Evolutionary conservation across 1,139 yeast genomes (phyloP).

Genomic region (Taphrina flavorubra): DNA sequence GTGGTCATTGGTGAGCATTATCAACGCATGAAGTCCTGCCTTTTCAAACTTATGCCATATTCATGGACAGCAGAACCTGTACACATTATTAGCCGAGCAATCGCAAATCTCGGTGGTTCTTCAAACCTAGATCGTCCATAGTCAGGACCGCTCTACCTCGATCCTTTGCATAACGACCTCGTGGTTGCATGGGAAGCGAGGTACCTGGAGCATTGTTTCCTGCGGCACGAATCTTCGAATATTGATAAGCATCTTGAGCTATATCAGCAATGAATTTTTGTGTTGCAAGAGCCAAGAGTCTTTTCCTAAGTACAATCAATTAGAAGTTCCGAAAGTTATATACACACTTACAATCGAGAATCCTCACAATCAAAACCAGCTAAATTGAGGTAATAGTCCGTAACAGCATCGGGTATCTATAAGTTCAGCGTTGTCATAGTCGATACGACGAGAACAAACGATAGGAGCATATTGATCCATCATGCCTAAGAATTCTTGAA

Average conservation of each 20-base stretch:
- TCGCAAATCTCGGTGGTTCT: slow-evolving; percentile 17
- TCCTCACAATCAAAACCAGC: slow-evolving; percentile 88
- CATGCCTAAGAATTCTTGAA: slow-evolving; percentile 80
- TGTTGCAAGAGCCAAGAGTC: slow-evolving; percentile 89
- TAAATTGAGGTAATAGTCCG: slow-evolving; percentile 86
- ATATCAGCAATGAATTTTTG: slow-evolving; percentile 93
- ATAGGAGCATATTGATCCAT: slow-evolving; percentile 96
- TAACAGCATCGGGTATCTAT: slow-evolving; percentile 92
- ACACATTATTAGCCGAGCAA: slow-evolving; percentile 1
- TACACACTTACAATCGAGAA: slow-evolving; percentile 58
- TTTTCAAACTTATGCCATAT: slow-evolving; percentile 85
- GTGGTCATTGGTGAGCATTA: not conserved
- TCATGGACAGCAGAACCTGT: slow-evolving; percentile 70
- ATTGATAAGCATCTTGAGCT: slow-evolving; percentile 96
- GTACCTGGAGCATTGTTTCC: slow-evolving; percentile 45
- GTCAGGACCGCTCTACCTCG: slow-evolving; percentile 81
- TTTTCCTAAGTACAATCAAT: slow-evolving; percentile 49
- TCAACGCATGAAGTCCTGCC: slow-evolving; percentile 91
- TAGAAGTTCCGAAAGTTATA: too few relatives aligned
- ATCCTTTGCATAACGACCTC: slow-evolving; percentile 53
- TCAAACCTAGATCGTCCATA: slow-evolving; percentile 75
- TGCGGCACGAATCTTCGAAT: slow-evolving; percentile 72
- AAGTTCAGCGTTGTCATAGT: not conserved
- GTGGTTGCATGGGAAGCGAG: slow-evolving; percentile 41
- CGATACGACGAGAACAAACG: slow-evolving; percentile 43